These are phyloP conservation scores for Microcyclospora pomicola DNA, from an alignment of 2,329 filamentous ascomycete genomes.

Conservation along the genomic window DNA sequence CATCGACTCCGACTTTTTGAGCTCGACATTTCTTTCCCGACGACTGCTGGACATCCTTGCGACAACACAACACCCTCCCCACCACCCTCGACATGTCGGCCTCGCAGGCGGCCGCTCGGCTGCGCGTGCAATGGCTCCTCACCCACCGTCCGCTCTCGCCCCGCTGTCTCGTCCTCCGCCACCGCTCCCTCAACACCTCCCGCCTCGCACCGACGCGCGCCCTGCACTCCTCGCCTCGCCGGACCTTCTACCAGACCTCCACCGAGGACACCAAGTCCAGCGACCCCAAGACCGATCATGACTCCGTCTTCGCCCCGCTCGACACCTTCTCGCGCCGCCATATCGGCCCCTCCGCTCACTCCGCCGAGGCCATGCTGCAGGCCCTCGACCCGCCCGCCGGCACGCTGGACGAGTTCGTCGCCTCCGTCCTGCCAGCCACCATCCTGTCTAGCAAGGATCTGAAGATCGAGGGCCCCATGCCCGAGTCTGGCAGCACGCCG, in stretches of 20 bases:
- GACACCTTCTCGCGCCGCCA: conserved; percentile 68
- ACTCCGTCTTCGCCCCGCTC: conserved; percentile 31
- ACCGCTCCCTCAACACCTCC: conserved; percentile 1
- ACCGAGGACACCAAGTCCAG: conserved; percentile 11
- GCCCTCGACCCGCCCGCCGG: conserved; percentile 59
- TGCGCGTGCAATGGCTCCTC: conserved; percentile 22
- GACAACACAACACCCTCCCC: background rate
- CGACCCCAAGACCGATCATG: conserved; percentile 15
- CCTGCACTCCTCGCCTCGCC: conserved; percentile 1
- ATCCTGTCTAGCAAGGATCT: conserved; percentile 57
- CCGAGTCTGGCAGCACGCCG: conserved; percentile 26
- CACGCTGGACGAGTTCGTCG: conserved; percentile 68
- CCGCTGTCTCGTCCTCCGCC: conserved; percentile 13
- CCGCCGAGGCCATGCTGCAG: conserved; percentile 65
- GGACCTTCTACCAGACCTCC: conserved; percentile 19
- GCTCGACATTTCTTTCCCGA: too few relatives aligned
- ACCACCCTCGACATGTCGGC: conserved; percentile 9
- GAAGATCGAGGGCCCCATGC: conserved; percentile 38
- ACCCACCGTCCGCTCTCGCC: conserved; percentile 19
- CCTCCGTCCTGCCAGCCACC: conserved; percentile 67
- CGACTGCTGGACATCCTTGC: too few relatives aligned
- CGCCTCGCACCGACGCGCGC: background rate
- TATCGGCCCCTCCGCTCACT: conserved; percentile 64
- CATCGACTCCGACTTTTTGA: too few relatives aligned
- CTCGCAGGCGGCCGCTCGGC: conserved; percentile 13